phyloP scores from a whole-genome alignment of 805 yeast genomes.

The Candida alai region DNA sequence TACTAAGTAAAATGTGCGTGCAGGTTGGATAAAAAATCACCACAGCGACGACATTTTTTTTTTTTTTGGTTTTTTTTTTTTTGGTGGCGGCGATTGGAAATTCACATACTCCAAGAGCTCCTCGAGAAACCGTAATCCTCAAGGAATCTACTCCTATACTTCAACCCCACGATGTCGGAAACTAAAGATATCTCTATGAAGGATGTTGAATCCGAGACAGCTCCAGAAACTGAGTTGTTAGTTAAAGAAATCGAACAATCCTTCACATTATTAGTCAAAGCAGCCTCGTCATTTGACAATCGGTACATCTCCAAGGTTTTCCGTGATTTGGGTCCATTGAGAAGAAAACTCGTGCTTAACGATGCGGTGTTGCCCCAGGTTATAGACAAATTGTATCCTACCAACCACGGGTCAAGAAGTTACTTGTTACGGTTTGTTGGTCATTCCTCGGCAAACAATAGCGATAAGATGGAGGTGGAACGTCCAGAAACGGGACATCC shows the following conservation, averaged over 20 bases:
- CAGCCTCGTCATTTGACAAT: slow-evolving; percentile 74
- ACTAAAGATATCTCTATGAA: slow-evolving; percentile 9
- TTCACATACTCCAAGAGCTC: no score
- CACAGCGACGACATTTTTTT: no score
- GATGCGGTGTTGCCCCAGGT: slow-evolving; percentile 50
- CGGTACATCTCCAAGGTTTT: slow-evolving; percentile 82
- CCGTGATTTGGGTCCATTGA: slow-evolving; percentile 73
- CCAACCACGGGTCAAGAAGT: slow-evolving; percentile 37
- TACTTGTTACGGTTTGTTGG: slow-evolving; percentile 36
- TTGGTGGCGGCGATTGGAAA: no score
- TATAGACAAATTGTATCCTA: slow-evolving; percentile 54
- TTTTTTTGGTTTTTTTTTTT: no score
- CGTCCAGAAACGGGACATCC: not conserved
- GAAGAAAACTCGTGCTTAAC: slow-evolving; percentile 53
- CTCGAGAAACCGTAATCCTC: no score
- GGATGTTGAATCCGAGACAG: slow-evolving; percentile 5
- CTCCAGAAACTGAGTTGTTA: slow-evolving; percentile 11
- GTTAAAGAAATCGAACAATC: slow-evolving; percentile 36
- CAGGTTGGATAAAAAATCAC: no score
- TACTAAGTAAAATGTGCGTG: no score
- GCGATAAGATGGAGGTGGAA: slow-evolving; percentile 27
- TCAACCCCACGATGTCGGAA: slow-evolving; percentile 2
- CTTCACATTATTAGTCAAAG: slow-evolving; percentile 52
- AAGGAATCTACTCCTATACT: not conserved
- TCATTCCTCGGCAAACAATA: slow-evolving; percentile 9